phyloP scores from a whole-genome alignment of 2,329 filamentous ascomycete genomes.

The Colletotrichum sp. region DNA sequence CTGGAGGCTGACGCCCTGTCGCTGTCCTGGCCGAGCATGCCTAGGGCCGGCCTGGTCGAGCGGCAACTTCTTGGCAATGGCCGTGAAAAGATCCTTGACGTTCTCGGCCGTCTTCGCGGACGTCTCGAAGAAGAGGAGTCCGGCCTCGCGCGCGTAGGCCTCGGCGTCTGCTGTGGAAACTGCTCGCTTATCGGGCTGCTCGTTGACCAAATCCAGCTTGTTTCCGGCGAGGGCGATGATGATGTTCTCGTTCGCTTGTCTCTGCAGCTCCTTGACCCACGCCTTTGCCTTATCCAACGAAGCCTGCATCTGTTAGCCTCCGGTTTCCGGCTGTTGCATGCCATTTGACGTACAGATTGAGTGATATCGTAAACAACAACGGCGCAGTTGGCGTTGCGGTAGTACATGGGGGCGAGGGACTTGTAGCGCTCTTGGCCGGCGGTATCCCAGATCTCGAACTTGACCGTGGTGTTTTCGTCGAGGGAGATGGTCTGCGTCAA shows the following conservation, averaged over 20 bases:
- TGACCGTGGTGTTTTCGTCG: conserved; percentile 97
- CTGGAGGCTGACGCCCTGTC: conserved; percentile 62
- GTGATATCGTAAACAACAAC: conserved; percentile 99
- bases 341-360: conserved; percentile 78
- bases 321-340: conserved; percentile 22
- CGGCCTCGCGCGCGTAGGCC: conserved; percentile 92
- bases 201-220: conserved; percentile 94
- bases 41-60: conserved; percentile 95
- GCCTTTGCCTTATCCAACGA: conserved; percentile 99
- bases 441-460: conserved; percentile 99
- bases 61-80: conserved; percentile 96
- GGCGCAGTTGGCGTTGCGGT: conserved; percentile 98
- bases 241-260: conserved; percentile 99
- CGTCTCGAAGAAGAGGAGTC: conserved; percentile 97
- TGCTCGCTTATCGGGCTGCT: conserved; percentile 94
- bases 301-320: conserved; percentile 59
- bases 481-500: conserved; percentile 98
- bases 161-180: conserved; percentile 90
- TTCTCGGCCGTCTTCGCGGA: conserved; percentile 98
- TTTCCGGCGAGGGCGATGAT: conserved; percentile 98
- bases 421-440: conserved; percentile 99
- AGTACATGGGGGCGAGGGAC: conserved; percentile 99
- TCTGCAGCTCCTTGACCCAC: conserved; percentile 98
- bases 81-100: conserved; percentile 93
- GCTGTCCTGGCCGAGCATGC: conserved; percentile 73